Evolutionary conservation across 768 basidiomycete genomes (phyloP), one percentile per base, ranked within the genome.

Genomic region (Chlorophyllum brunneum): DNA sequence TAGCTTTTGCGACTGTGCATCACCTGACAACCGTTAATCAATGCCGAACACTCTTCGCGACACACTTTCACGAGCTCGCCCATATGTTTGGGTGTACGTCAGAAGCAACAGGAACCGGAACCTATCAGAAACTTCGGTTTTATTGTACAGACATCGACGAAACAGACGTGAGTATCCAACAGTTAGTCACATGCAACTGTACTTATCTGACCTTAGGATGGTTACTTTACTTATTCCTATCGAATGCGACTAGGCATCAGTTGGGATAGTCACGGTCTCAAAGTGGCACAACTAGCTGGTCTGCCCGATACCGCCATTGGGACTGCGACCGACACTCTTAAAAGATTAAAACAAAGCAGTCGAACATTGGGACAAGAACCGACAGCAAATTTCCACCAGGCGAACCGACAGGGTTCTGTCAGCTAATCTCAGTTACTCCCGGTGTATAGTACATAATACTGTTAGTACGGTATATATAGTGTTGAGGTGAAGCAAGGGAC

Each of bases 11-110:
- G 5, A 84, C 92, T 2, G 76, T 95, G 29, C 86, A 95, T 60
- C 86, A 98, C 65, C 77, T 98, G 16, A 69, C 83, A 33, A 70
- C 79, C 30, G 77, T 79, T 26, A 91, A 90, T 60, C 70, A 73
- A 46, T 92, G 88, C 63, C 82, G 93, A 15, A 78, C 91, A n/a
- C 72, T 99, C 26, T 99, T 98, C 63, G 95, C 95, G 5, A 99
- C 95, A n/a, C 95, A 99, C 69, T 98, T 97, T 63, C 95, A 98
- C 65, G 94, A 98, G 63, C 70, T 98, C 18, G 85, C 88, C 1
- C 83, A 89, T 54, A 83, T 98, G 79, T 73, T 98, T 16, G 83
- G 86, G 0, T 82, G 83, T 60, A 66, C 70, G 26, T 65, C 76
- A 20, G 66, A 73, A 51, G 62, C 72, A 46, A 64, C 56, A 42